A percentile compares a stretch with the other conserved stretches of the same genome.
These are phyloP conservation scores for Zygosaccharomyces pseudorouxii DNA, from an alignment of 805 yeast genomes.

Conservation along the genomic window DNA sequence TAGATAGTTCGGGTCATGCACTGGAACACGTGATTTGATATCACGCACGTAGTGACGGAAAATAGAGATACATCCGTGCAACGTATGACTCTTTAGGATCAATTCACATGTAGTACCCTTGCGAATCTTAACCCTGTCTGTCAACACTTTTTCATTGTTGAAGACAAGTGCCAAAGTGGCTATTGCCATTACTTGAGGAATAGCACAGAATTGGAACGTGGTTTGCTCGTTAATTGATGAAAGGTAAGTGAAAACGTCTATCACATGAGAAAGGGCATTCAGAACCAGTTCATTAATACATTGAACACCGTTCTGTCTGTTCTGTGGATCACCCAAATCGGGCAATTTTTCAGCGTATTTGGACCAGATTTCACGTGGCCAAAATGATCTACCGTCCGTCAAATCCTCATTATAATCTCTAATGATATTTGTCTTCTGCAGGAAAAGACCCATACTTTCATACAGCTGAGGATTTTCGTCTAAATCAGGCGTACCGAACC, in stretches of 20 bases:
- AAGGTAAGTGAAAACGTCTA: conserved; percentile 70
- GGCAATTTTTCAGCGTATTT: conserved; percentile 63
- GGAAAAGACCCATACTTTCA: conserved; percentile 88
- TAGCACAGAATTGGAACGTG: conserved; percentile 86
- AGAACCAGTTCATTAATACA: conserved; percentile 80
- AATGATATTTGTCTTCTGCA: conserved; percentile 94
- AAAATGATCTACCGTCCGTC: conserved; percentile 87
- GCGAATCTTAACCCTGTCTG: conserved; percentile 76
- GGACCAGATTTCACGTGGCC: conserved; percentile 94
- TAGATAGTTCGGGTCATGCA: conserved; percentile 81
- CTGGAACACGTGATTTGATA: conserved; percentile 75
- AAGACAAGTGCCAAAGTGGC: conserved; percentile 86
- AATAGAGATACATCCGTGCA: conserved; percentile 69
- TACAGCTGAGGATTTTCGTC: conserved; percentile 52
- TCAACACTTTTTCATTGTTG: conserved; percentile 70
- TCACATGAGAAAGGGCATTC: conserved; percentile 72
- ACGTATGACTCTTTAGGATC: conserved; percentile 67
- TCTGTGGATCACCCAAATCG: conserved; percentile 51
- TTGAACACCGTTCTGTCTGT: conserved; percentile 51
- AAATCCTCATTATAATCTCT: conserved; percentile 92
- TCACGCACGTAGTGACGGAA: conserved; percentile 68
- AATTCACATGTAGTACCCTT: conserved; percentile 80
- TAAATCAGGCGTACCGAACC: conserved; percentile 55
- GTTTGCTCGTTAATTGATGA: conserved; percentile 76
- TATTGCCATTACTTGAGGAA: conserved; percentile 98